Base-by-base conservation (phyloP, 768 basidiomycete species). In the Cystobasidium onofrii region DNA sequence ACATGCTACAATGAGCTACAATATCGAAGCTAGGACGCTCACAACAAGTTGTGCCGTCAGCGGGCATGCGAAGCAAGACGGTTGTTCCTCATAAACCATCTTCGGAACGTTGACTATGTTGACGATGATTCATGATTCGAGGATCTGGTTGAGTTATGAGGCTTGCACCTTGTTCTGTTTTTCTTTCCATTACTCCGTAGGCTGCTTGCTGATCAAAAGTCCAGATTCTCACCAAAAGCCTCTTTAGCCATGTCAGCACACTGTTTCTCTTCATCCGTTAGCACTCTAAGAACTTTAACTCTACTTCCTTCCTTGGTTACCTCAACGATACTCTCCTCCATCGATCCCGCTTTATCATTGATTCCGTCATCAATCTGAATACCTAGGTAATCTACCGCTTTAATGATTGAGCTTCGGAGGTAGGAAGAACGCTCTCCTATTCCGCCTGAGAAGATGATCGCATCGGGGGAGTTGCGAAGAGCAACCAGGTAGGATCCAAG, bases 401-500 rank as follows among this genome's bases (percentile, higher is more conserved):
- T 80, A 1, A 84, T 84, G 20, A 94, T 83, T 23, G 86, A 85
- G 46, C 81, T 79, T 50, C 92, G 82, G 67, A 97, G 81, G 76
- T 86, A 84, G 20, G 81, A 82, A 74, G 87, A 86, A 76, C 84
- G 84, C 81, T 96, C 93, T 0, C 93, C 93, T 65, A 96, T 91
- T 0, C 92, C 92, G 1, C 92, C 1, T 1, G 78, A 76, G 33
- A 77, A 74, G 39, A 79, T 54, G 41, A 77, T 73, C 9, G 74
- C 65, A 36, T 77, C 66, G 43, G 77, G 44, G 13, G 34, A 20
- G 17, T 50, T 41, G n/a, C 73, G 62, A 17, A 74, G 57, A 27
- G 70, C 52, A 25, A 79, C 69, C 27, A 69, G 75, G 44, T 78
- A 75, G 25, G 41, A 17, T 10, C 77, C 73, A 66, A 75, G 17